Percentiles rank a stretch among this genome's conserved stretches.
These are phyloP conservation scores for Dipteronia dyeriana DNA, from an alignment of 345 rosid genomes.

Conservation along the genomic window DNA sequence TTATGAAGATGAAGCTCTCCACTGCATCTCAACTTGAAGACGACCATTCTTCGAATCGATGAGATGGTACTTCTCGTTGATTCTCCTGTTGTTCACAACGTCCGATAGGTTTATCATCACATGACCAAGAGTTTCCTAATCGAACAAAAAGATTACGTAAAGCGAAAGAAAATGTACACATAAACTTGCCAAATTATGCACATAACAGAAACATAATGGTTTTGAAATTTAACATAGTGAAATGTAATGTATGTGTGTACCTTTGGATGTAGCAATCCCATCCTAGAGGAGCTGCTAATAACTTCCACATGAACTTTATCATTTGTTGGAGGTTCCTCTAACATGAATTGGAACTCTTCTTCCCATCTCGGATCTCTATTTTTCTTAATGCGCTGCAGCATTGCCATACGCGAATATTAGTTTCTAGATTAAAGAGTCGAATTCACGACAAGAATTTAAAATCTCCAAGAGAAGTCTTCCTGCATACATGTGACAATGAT, in stretches of 20 bases:
- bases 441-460: background rate
- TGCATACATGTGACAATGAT: background rate
- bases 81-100: constrained; percentile 73
- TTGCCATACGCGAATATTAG: background rate
- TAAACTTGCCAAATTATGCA: background rate
- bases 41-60: constrained; percentile 90
- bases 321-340: constrained; percentile 79
- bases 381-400: constrained; percentile 68
- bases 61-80: constrained; percentile 81
- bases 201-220: background rate
- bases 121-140: constrained; percentile 76
- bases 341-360: constrained; percentile 77
- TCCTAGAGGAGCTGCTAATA: constrained; percentile 72
- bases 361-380: constrained; percentile 95
- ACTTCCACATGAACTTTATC: constrained; percentile 83
- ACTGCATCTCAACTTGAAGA: constrained; percentile 79
- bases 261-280: constrained; percentile 83
- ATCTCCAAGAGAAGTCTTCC: background rate
- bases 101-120: constrained; percentile 62
- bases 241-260: constrained; percentile 30
- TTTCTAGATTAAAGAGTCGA: background rate
- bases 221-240: background rate
- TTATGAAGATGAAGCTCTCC: constrained; percentile 70
- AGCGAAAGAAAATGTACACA: background rate
- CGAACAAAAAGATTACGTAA: no score